Percentiles rank a stretch among this genome's conserved stretches.
phyloP scores from a whole-genome alignment of 225 moss, liverwort and hornwort species.

The Straminergon stramineum region DNA sequence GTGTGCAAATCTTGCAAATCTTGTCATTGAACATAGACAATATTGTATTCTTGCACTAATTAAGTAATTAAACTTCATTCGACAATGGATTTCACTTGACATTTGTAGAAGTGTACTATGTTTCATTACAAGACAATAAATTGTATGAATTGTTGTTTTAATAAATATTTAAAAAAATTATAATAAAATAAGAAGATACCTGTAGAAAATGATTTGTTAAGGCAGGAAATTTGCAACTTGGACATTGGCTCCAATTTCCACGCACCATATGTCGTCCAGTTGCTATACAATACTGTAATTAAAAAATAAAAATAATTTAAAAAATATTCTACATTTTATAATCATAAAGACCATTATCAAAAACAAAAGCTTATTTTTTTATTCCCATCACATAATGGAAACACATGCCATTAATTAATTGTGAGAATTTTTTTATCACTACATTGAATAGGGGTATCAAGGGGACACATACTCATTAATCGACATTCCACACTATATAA shows the following conservation, averaged over 20 bases:
- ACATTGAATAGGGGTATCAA: too few species aligned
- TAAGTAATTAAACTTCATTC: background rate
- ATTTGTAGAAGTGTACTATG: too few species aligned
- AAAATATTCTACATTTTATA: too few species aligned
- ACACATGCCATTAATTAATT: too few species aligned
- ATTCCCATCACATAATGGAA: background rate
- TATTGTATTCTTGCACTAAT: background rate
- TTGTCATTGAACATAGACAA: too few species aligned
- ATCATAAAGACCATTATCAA: too few species aligned
- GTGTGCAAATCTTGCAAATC: background rate
- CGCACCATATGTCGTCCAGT: slow-evolving; percentile 63
- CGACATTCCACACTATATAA: too few species aligned
- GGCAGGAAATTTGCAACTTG: slow-evolving; percentile 60
- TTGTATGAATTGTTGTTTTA: accelerated
- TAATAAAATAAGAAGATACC: background rate
- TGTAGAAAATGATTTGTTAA: slow-evolving; percentile 25
- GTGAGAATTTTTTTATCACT: background rate
- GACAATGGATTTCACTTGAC: background rate
- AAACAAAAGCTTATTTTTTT: background rate
- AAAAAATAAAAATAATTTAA: background rate
- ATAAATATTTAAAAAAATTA: background rate
- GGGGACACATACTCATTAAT: too few species aligned
- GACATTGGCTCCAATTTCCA: slow-evolving; percentile 67
- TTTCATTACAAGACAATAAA: background rate
- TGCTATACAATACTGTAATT: slow-evolving; percentile 60